These are phyloP conservation scores for Obba rivulosa DNA, from an alignment of 768 basidiomycete species.

Conservation along the genomic window DNA sequence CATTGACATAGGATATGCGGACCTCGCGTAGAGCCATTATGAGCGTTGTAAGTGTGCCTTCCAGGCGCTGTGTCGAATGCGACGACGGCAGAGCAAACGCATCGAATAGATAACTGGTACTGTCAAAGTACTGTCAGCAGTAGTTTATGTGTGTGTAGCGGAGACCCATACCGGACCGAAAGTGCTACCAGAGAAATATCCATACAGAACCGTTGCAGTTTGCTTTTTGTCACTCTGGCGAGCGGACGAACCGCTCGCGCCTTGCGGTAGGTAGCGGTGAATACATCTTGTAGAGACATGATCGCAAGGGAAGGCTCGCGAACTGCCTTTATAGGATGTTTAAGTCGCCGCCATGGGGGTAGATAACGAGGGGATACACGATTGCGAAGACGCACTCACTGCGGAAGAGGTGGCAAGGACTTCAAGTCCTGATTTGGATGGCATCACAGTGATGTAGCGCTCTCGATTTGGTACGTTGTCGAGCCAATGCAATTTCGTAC, in stretches of 20 bases:
- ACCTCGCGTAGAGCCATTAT: constrained; percentile 36
- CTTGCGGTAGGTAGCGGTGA: no score
- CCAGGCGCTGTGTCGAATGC: constrained; percentile 20
- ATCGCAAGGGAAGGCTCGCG: no score
- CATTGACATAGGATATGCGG: neutral
- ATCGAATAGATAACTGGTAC: constrained; percentile 50
- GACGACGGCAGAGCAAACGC: constrained; percentile 25
- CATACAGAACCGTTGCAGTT: constrained; percentile 27
- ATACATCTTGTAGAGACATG: no score
- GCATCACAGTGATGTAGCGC: no score
- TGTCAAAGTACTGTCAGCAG: constrained; percentile 10
- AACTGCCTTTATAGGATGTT: no score
- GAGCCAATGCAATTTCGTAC: no score
- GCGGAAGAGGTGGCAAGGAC: no score
- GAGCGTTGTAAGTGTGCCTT: constrained; percentile 29
- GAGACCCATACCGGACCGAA: constrained; percentile 33
- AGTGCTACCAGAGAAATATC: constrained; percentile 40
- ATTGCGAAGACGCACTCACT: no score
- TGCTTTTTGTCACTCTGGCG: neutral
- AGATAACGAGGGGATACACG: no score
- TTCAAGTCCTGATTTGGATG: no score
- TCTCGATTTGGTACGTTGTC: no score
- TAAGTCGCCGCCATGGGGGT: no score
- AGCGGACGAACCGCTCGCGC: neutral
- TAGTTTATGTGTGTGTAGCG: neutral